Base-by-base conservation (phyloP, 805 yeast species). In the Candida xiaguanensis region DNA sequence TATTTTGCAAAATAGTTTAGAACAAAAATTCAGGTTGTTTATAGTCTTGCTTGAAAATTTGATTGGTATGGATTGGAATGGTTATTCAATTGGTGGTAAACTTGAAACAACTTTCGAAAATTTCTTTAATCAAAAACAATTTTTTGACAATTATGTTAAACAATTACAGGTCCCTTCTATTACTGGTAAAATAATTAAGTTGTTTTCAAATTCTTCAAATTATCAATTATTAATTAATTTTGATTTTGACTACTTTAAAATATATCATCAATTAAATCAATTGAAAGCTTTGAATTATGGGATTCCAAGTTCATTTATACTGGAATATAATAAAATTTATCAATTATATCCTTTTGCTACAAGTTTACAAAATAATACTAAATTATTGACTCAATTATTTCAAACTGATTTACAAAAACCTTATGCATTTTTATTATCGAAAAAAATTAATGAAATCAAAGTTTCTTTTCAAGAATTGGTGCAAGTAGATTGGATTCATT, bases 291-390 rank as follows among this genome's bases (percentile, higher is more conserved):
- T 79, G 44, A 80, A 76, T 0, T 76, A 70, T 50, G 74, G 72
- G 7, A 58, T 87, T 0, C 91, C 95, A 0, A 73, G 74, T 18
- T 49, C 67, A 4, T 43, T 84, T 2, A 45, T 63, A 11, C 50
- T 72, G 2, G 68, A 65, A 19, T 67, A 86, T 1, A 67, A 76
- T 31, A 72, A 67, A 22, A 65, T 80, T 2, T 66, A 74, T 40
- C 61, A 67, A 22, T 50, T 83, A 0, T 72, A 78, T 36, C 87
- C 90, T 0, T 70, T 72, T 45, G 82, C 85, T 0, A 59, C 71
- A 3, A 63, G 72, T 8, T 44, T 87, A 6, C 54, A 29, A 16
- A 36, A 38, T 26, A 37, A 38, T 13, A 25, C 34, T n/a, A 26
- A 41, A 7, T 28, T 38, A 27, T 29, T 41, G 5, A 8, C 8